Base-by-base conservation (phyloP, 2,329 filamentous ascomycete genomes). In the Aspergillus pseudoviridinutans region DNA sequence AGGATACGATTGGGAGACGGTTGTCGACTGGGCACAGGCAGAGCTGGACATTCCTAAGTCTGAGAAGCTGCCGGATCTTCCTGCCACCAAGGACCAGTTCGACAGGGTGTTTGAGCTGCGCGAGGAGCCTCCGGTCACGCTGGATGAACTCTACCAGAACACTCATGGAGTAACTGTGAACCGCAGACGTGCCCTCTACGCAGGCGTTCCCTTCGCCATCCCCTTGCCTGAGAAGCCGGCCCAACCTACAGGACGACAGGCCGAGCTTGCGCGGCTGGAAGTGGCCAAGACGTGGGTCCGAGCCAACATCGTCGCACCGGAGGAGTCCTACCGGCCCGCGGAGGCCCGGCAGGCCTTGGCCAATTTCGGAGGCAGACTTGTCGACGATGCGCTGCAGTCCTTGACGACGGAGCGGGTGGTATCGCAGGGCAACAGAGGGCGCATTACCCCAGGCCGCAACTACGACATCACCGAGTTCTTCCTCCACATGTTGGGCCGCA, bases 221-320 rank as follows among this genome's bases (percentile, higher is more conserved):
- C 67, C 68, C 0, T 2, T 73, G 14, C 46, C 53, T 9, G 41
- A 61, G 17, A 53, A 58, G n/a, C n/a, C 32, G 47, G 50, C 24
- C n/a, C 50, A 50, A 51, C 20, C 53, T 10, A 59, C 42, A 12
- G 29, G 41, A 8, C 61, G 58, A 22, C 65, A 65, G 54, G 41
- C 54, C 20, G 61, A 70, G 12, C 57, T 68, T 14, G 58, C 66
- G 20, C 64, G 66, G 10, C 61, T 77, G 3, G 71, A 75, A 3
- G 64, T 72, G 7, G 76, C 74, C 41, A 79, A 78, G 65, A 74
- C 74, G n/a, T 81, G 76, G 77, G 72, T 80, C 49, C 75, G 79
- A 12, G 76, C 79, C 22, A 80, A 79, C 44, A 65, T 79, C 28
- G 66, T 79, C 35, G 78, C 79, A 0, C 69, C 74, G 1, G 73